Percentiles rank a stretch among this genome's conserved stretches.
These are phyloP conservation scores for Tolypocladium capitatum DNA, from an alignment of 2,329 filamentous ascomycete genomes.

Conservation along the genomic window DNA sequence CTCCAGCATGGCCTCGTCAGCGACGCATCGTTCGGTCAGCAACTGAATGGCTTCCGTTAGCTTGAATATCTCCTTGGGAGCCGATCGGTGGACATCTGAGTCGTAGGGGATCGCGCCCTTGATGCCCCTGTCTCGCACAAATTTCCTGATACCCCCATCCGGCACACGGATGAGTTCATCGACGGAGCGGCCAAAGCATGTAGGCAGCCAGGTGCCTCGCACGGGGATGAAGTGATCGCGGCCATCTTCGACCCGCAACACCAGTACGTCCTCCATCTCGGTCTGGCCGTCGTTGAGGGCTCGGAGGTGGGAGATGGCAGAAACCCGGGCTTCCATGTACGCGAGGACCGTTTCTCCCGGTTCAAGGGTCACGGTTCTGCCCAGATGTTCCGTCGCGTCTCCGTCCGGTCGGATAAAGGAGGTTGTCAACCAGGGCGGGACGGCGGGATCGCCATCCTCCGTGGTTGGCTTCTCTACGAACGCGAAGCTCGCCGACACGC, in stretches of 20 bases:
- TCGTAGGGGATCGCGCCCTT: slow-evolving; percentile 39
- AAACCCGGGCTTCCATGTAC: slow-evolving; percentile 54
- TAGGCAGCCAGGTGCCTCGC: slow-evolving; percentile 64
- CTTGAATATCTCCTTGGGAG: slow-evolving; percentile 77
- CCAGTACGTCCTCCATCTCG: slow-evolving; percentile 71
- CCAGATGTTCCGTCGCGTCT: slow-evolving; percentile 18
- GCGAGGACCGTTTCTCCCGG: slow-evolving; percentile 74
- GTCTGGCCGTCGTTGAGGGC: slow-evolving; percentile 56
- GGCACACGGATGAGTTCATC: slow-evolving; percentile 79
- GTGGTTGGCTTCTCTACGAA: slow-evolving; percentile 61
- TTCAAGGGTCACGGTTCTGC: slow-evolving; percentile 51
- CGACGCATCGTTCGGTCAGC: slow-evolving; percentile 41
- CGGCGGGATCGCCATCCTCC: slow-evolving; percentile 26
- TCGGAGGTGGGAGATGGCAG: slow-evolving; percentile 48
- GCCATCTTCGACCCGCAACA: slow-evolving; percentile 71
- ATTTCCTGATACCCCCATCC: slow-evolving; percentile 58
- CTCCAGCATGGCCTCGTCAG: slow-evolving; percentile 50
- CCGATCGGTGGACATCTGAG: slow-evolving; percentile 57
- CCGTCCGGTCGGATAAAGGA: slow-evolving; percentile 38
- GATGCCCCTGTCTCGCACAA: slow-evolving; percentile 24
- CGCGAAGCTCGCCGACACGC: slow-evolving; percentile 63
- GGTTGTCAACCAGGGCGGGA: slow-evolving; percentile 57
- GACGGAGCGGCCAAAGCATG: slow-evolving; percentile 74
- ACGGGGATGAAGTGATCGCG: slow-evolving; percentile 86
- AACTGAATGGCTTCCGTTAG: slow-evolving; percentile 67